Evolutionary conservation across 768 basidiomycete genomes (phyloP).

Genomic region (Neoboletus magnificus): DNA sequence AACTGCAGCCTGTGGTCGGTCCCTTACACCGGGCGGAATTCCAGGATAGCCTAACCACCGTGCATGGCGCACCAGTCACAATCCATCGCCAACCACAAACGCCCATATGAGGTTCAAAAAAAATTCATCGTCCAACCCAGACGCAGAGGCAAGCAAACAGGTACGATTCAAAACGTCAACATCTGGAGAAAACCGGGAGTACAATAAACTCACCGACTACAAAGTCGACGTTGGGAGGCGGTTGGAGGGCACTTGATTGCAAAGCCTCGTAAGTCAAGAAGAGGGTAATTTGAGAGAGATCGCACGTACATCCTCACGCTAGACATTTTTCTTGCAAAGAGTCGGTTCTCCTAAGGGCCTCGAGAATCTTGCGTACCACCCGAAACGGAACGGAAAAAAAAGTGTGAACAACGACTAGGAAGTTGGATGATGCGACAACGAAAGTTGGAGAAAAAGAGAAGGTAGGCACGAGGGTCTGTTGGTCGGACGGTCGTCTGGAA

Average conservation of each 20-base stretch:
- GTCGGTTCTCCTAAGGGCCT: not conserved
- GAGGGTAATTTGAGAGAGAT: not conserved
- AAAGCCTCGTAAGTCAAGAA: slow-evolving; percentile 6
- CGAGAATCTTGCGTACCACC: slow-evolving; percentile 2
- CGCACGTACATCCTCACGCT: slow-evolving; percentile 44
- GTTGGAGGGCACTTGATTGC: slow-evolving; percentile 64
- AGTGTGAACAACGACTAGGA: not conserved
- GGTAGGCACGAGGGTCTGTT: slow-evolving; percentile 1
- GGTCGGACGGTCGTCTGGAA: not conserved
- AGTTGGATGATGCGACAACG: not conserved
- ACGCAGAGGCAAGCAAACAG: not conserved
- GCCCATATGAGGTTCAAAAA: not conserved
- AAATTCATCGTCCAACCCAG: not conserved
- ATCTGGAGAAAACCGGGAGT: not conserved
- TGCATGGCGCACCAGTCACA: slow-evolving; percentile 3
- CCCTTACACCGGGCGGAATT: slow-evolving; percentile 73
- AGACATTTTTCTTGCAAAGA: slow-evolving; percentile 32
- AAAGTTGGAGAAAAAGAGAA: not conserved
- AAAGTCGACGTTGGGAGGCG: slow-evolving; percentile 87
- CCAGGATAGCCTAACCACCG: slow-evolving; percentile 70
- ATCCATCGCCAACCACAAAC: not conserved
- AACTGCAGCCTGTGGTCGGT: slow-evolving; percentile 78
- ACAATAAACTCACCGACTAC: slow-evolving; percentile 58
- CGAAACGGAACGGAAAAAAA: not conserved
- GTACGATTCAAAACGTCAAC: slow-evolving; percentile 1